Base-by-base conservation (phyloP, 1,284 basidiomycete genomes). In the Ceratobasidium sp. region DNA sequence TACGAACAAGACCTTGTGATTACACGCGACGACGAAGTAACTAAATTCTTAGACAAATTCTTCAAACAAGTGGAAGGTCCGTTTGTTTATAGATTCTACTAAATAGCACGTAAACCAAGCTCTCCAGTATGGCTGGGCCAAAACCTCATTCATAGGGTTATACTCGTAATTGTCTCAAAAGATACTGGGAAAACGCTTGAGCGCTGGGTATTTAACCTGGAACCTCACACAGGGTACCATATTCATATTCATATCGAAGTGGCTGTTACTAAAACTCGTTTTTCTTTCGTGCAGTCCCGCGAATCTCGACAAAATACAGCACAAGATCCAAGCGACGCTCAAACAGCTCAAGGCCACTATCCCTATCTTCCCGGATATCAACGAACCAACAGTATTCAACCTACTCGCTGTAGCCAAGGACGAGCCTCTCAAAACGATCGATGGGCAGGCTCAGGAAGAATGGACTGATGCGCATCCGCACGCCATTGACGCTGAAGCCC, bases 1-100 rank as follows among this genome's bases (percentile, higher is more conserved):
- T 74, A 70, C 46, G 73, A 69, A 21, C 61, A 73, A 49, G 73
- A 74, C 54, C 73, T 74, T 21, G 55, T 74, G 1, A 58, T 74
- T 43, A 64, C 70, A 23, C 62, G 63, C n/a, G 72, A 74, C 38
- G 73, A 62, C 43, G 73, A 74, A 41, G 61, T 74, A 13, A 72
- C 72, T 30, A 58, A 55, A 44, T 74, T 67, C 32, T 46, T 74
- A 16, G 61, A 63, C 46, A 69, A 62, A 26, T 71, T 74, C 38
- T 67, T 74, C 21, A 69, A 64, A 35, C 73, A 74, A 54, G 73
- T 74, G n/a, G 73, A 74, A 73, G 54, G 73, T 73, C 50, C 44
- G 73, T 69, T 18, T 38, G 38, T 35, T 23, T 52, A 61, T 23
- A 46, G 21, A 14, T 28, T n/a, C 47, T 8, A 28, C 16, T 30